Evolutionary conservation across 495 filamentous ascomycete genomes (phyloP), one percentile per base, ranked within the genome.

Genomic region (Trichoderma parareesei): DNA sequence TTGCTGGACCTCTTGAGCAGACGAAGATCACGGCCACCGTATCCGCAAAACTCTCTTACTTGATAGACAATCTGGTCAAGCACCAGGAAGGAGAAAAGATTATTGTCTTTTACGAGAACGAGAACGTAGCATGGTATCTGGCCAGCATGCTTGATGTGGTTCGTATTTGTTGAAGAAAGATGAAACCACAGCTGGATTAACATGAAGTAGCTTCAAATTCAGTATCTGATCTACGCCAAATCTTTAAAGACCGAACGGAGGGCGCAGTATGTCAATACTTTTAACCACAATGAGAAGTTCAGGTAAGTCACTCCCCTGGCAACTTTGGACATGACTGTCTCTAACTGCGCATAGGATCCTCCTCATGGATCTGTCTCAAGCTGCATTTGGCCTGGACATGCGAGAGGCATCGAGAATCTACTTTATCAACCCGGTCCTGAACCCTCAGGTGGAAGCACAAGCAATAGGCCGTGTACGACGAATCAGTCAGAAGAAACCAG

Each of bases 401-500:
- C 84, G 85, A 27, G 84, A 84, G 41, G 93, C 94, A 5, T 92
- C 87, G 0, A 81, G 93, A 0, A 88, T 97, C n/a, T 95, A 89
- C 77, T 96, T 98, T 69, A 81, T 96, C 66, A 95, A 91, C 65
- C 93, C 93, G 0, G 89, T 94, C 38, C 87, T 94, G 76, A 89
- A 90, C 61, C 90, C 91, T 0, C 88, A 90, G 65, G 83, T 97
- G 8, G 90, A 96, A 70, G 91, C 89, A 4, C 93, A 98, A 72
- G 93, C 93, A 3, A 90, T 97, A 67, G 96, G 93, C 68, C 88
- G 93, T 69, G 91, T 90, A 0, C 89, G 96, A 67, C 82, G 93
- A 38, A 96, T 98, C 67, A 90, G 91, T 2, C 93, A 97, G 71
- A 85, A 84, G 10, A 84, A 82, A 64, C 85, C 88, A 0, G 94